Percentiles rank a stretch among this genome's conserved stretches.
phyloP scores from a whole-genome alignment of 2,329 filamentous ascomycete genomes.

The Colletotrichum tabaci region DNA sequence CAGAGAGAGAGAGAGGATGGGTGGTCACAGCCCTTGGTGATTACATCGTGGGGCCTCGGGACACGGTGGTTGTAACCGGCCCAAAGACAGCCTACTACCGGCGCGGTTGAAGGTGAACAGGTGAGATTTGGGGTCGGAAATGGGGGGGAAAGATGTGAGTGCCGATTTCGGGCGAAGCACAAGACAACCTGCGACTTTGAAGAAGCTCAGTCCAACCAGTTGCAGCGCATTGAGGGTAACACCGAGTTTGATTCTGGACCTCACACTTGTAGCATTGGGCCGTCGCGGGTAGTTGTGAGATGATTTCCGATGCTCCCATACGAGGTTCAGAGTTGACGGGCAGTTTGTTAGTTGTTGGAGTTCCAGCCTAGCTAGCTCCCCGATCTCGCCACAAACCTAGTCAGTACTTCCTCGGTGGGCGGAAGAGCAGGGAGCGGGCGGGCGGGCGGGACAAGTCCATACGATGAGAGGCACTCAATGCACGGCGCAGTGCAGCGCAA shows the following conservation, averaged over 20 bases:
- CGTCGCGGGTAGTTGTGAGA: constrained; percentile 29
- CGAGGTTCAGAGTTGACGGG: not conserved
- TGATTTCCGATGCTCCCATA: constrained; percentile 11
- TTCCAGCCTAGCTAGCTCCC: constrained; percentile 14
- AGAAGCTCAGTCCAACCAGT: not conserved
- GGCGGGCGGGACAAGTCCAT: constrained; percentile 32
- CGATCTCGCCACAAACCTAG: constrained; percentile 15
- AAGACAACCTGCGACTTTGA: not conserved
- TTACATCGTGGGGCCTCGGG: constrained; percentile 28
- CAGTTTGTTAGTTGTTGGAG: not conserved
- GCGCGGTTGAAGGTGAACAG: constrained; percentile 20
- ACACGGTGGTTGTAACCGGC: constrained; percentile 26
- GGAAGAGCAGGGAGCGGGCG: constrained; percentile 35
- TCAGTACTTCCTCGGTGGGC: constrained; percentile 28
- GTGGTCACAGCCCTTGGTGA: constrained; percentile 17
- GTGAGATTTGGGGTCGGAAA: constrained; percentile 9
- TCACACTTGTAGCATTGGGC: constrained; percentile 16
- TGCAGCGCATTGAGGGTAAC: not conserved
- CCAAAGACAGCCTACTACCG: constrained; percentile 12
- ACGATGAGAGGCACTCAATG: constrained; percentile 11
- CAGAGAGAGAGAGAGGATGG: constrained; percentile 9
- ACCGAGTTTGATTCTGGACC: not conserved
- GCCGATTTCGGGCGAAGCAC: not conserved
- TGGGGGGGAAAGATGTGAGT: not conserved
- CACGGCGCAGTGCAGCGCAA: constrained; percentile 23